Base-by-base conservation (phyloP, 2,329 filamentous ascomycete species). In the Chrysosporium queenslandicum region DNA sequence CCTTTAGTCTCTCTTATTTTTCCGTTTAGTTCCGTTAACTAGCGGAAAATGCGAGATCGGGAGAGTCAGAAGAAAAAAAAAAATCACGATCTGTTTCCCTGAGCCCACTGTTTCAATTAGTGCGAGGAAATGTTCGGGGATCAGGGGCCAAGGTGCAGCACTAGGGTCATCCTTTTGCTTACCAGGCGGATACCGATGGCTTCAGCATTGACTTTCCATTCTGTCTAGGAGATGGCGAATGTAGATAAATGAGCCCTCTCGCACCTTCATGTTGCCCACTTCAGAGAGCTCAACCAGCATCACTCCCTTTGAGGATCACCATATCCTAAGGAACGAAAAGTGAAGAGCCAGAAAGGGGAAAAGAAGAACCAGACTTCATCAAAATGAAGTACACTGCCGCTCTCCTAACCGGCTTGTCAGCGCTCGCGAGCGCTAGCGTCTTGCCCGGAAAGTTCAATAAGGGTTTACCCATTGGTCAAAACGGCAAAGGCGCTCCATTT, bases 401-500 rank as follows among this genome's bases (percentile, higher is more conserved):
- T 29, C 45, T 54, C 27, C 14, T 54, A 25, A 23, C 42, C 20
- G 40, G 42, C 27, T 50, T 47, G 25, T 40, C 53, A 6, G 53
- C 53, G 16, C 34, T 54, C 42, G 48, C 53, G 21, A 47, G 46
- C 21, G 42, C 48, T 16, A 18, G 29, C n/a, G 43, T 50, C 21
- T 43, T 54, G 12, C 53, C 53, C 5, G 43, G 43, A 27, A 46
- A 53, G 29, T 80, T 79, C 58, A 60, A 63, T 8, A 62, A 78
- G 40, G 79, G 79, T 4, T 71, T 82, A 55, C 79, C 81, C 7
- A 76, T 78, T 36, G 56, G 58, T 59, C 73, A 68, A 25, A 74
- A 73, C 25, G 78, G 78, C 34, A 82, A 79, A 59, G 81, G 81
- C 1, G 79, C 69, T 16, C 75, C 75, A 0, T 71, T 85, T 23